Base-by-base conservation (phyloP, 2,329 filamentous ascomycete species). In the Ilyonectria mors-panacis region DNA sequence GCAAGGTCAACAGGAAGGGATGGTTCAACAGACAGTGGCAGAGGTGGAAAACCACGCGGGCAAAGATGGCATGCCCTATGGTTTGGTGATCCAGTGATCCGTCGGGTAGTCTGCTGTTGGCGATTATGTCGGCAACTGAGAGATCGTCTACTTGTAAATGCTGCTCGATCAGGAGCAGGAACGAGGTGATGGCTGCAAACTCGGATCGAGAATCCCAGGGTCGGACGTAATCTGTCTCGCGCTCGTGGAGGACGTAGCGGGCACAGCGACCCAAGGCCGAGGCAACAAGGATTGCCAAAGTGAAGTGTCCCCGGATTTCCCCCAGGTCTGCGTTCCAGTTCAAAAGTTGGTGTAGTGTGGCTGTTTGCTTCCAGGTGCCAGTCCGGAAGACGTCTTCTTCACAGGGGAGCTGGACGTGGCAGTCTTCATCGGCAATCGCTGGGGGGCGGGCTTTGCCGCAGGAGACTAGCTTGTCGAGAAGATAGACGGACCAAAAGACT, bases 21-120 rank as follows among this genome's bases (percentile, higher is more conserved):
- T 87, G 85, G 53, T 87, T 87, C 7, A 87, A 76, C 0, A 87
- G 80, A 64, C 85, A 87, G 50, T 70, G 59, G 21, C 57, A 65
- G 1, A 61, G 17, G 19, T 65, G 63, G 26, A 56, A 65, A 3
- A 65, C 33, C 6, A 42, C 26, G 21, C 50, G 50, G 9, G 63
- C 63, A 45, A 65, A 65, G 3, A 65, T 45, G 26, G 44, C 26
- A n/a, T 65, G 57, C 17, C 50, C 58, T 13, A 53, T 13, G 17
- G 45, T 44, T 30, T 65, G 63, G n/a, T 65, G 57, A 28, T 53
- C 48, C 13, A 47, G 48, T n/a, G 85, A 54, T 87, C 87, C 9
- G 87, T 44, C 42, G 17, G 42, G 6, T 19, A 44, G 42, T 44
- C 42, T 19, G n/a, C n/a, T 44, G 3, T 44, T 44, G 42, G n/a